phyloP scores from a whole-genome alignment of 2,329 filamentous ascomycete species.

The Immersiporthe knoxdaviesiana region DNA sequence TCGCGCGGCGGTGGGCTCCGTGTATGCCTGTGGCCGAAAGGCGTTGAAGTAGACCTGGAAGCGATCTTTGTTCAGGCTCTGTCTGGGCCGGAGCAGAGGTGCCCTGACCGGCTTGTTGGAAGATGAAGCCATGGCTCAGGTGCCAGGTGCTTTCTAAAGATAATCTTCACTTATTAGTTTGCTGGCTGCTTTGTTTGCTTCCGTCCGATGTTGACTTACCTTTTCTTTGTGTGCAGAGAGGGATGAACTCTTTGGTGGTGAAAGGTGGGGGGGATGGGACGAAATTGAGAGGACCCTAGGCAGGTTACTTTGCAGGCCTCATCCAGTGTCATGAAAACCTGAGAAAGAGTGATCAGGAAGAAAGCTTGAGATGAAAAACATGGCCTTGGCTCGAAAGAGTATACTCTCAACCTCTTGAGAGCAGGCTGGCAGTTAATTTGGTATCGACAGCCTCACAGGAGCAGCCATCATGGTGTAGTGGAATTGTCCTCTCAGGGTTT shows the following conservation, averaged over 20 bases:
- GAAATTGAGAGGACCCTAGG: background rate
- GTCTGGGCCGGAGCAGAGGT: constrained; percentile 50
- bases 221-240: constrained; percentile 1
- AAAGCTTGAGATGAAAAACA: constrained; percentile 2
- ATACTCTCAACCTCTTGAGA: background rate
- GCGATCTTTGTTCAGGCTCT: constrained; percentile 68
- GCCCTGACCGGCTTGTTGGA: constrained; percentile 35
- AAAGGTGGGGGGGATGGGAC: no score
- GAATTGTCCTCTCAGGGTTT: background rate
- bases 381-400: constrained; percentile 1
- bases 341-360: background rate
- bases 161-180: background rate
- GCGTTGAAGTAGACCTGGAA: constrained; percentile 69
- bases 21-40: constrained; percentile 73
- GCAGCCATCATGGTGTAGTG: background rate
- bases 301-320: constrained; percentile 14
- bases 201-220: constrained; percentile 4
- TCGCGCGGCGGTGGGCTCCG: constrained; percentile 59
- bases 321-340: constrained; percentile 16
- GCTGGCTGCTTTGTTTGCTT: background rate
- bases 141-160: no score
- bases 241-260: background rate
- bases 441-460: background rate
- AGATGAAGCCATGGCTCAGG: constrained; percentile 13
- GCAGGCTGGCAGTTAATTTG: background rate